Evolutionary conservation across 2,329 filamentous ascomycete species (phyloP), one percentile per base, ranked within the genome.

Genomic region (Paraconiothyrium sp.): DNA sequence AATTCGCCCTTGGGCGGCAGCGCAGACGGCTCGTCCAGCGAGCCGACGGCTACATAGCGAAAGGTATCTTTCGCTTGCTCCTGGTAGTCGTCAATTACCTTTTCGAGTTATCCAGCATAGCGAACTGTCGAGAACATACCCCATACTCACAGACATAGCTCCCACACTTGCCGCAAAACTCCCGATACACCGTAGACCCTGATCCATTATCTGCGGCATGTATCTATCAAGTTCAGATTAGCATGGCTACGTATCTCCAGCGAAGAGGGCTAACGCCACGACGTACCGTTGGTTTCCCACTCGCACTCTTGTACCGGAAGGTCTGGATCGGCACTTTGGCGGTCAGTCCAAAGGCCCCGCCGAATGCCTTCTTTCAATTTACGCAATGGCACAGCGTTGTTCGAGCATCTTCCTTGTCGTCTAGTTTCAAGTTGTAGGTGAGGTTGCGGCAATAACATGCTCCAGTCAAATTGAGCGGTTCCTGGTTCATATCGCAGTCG

Each of bases 331-430:
- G 79, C 8, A 86, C 75, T 69, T 85, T 85, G 3, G 82, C 80
- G 0, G 84, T 86, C 16, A 86, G 74, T 14, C 84, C 84, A 68
- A 83, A 85, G 54, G 83, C 81, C 32, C 80, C 77, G 8, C 84
- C 83, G 52, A 84, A 85, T 37, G 83, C 84, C 78, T 84, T 84
- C 71, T 84, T 86, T 76, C 84, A 86, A 67, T 82, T 84, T 20
- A 71, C 64, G 67, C 84, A 86, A 69, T 87, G 84, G 64, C 84
- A 87, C 16, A 87, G 67, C 10, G 80, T 84, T 1, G 84, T 85
- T 24, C 84, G 75, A 2, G 84, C 84, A 27, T 86, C 79, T 8
- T 82, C 79, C 5, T 78, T 76, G 8, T 81, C 80, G 2, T 70
- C 64, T 1, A 87, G 76, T 0, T 75, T 72, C 50, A 86, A 74